Evolutionary conservation across 1,284 basidiomycete genomes (phyloP).

Genomic region (Stereum hirsutum): DNA sequence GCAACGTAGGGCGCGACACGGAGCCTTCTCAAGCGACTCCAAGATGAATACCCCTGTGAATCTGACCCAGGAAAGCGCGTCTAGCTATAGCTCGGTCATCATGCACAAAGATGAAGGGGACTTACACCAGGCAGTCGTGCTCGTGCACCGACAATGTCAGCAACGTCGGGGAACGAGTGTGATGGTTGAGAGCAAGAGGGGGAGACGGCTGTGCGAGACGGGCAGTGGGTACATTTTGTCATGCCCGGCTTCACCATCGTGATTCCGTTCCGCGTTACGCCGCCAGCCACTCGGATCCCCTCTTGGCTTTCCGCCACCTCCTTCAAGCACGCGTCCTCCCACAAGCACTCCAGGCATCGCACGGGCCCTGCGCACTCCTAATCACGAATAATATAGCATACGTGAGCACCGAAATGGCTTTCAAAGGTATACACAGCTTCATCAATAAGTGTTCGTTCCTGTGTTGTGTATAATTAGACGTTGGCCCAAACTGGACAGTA

Average conservation of each 20-base stretch:
- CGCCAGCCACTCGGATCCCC: background rate
- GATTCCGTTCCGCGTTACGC: background rate
- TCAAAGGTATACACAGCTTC: no score
- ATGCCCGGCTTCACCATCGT: background rate
- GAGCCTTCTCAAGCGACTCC: constrained; percentile 44
- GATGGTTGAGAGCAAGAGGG: background rate
- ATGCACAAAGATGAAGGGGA: constrained; percentile 2
- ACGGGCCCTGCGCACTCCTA: no score
- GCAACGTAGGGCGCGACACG: constrained; percentile 41
- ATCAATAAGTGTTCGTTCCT: no score
- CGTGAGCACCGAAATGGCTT: no score
- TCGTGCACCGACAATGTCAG: background rate
- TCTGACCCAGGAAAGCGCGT: no score
- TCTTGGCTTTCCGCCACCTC: background rate
- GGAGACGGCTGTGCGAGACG: background rate
- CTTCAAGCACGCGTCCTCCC: background rate
- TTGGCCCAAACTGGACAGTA: no score
- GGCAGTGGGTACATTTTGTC: background rate
- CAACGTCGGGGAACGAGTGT: no score
- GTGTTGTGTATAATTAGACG: no score
- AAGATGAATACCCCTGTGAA: constrained; percentile 38
- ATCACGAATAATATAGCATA: no score
- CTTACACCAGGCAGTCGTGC: constrained; percentile 17
- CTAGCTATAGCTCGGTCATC: background rate
- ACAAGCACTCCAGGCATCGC: no score